Conservation (phyloP, 1,139 yeast genomes). For the Yamadazyma taylorii region DNA sequence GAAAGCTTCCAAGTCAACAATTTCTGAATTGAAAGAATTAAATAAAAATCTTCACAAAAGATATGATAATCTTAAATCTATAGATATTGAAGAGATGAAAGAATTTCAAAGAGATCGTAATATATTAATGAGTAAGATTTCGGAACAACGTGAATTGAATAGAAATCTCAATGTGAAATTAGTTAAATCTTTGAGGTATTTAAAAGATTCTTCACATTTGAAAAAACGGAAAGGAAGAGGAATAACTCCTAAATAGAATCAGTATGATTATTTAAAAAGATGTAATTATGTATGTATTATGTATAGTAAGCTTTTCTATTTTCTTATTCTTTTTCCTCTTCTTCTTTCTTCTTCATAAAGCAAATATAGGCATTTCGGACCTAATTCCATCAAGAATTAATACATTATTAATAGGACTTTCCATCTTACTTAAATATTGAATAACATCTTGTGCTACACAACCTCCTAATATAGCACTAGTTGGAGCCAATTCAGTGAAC, state of each 20-base stretch:
- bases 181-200: conserved; percentile 35
- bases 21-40: conserved; percentile 30
- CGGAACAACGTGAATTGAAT: conserved; percentile 24
- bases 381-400: conserved; percentile 71
- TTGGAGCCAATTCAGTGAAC: conserved; percentile 76
- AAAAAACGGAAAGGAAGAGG: conserved; percentile 48
- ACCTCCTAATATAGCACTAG: conserved; percentile 89
- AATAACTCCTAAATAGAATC: conserved; percentile 32
- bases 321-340: too few relatives aligned
- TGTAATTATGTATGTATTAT: neutral
- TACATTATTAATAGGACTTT: conserved; percentile 80
- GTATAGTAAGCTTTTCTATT: too few relatives aligned
- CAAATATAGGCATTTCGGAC: conserved; percentile 76
- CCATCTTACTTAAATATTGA: conserved; percentile 73
- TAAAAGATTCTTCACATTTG: conserved; percentile 43
- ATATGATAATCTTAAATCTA: conserved; percentile 28
- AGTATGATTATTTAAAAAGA: neutral
- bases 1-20: conserved; percentile 48
- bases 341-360: too few relatives aligned
- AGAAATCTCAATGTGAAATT: conserved; percentile 29
- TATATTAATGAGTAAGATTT: conserved; percentile 24
- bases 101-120: conserved; percentile 25
- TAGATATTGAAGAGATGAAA: conserved; percentile 24
- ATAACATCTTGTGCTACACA: conserved; percentile 88
- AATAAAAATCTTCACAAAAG: conserved; percentile 20